These are phyloP conservation scores for Plantago ovata DNA, from an alignment of 257 asterid species.

Conservation along the genomic window DNA sequence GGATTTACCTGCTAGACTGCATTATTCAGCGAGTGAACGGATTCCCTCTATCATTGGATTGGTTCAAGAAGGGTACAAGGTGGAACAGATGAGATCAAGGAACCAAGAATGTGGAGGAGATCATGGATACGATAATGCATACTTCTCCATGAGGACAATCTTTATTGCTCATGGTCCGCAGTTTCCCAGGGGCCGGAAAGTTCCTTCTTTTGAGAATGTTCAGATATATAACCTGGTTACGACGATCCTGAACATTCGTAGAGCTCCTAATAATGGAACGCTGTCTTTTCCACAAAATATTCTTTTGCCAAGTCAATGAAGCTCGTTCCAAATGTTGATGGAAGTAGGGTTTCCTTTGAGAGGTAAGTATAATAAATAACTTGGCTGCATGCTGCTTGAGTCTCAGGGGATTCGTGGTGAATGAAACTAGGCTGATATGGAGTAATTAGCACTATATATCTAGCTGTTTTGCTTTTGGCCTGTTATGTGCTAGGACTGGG, in stretches of 20 bases:
- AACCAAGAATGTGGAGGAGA: conserved; percentile 76
- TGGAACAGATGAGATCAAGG: conserved; percentile 43
- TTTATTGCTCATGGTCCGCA: conserved; percentile 76
- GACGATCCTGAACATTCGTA: conserved; percentile 40
- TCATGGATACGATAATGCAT: conserved; percentile 71
- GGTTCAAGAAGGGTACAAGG: conserved; percentile 63
- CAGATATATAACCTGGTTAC: conserved; percentile 73
- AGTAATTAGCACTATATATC: neutral
- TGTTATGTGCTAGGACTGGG: neutral
- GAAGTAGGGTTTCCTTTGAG: neutral
- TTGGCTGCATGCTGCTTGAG: neutral
- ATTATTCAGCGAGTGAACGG: conserved; percentile 53
- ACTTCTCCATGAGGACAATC: conserved; percentile 72
- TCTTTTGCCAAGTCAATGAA: conserved; percentile 54
- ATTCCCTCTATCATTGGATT: conserved; percentile 64
- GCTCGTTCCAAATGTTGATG: neutral
- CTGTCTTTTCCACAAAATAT: conserved; percentile 39
- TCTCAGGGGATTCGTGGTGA: no score
- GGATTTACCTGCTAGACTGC: conserved; percentile 65
- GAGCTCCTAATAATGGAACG: conserved; percentile 73
- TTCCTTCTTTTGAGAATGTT: conserved; percentile 74
- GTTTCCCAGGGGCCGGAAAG: conserved; percentile 53
- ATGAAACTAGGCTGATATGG: conserved; percentile 15
- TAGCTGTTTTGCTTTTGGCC: neutral
- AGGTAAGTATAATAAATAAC: conserved; percentile 1